Evolutionary conservation across 371 early-diverging fungal species (phyloP).

Genomic region (Mucor lusitanicus): DNA sequence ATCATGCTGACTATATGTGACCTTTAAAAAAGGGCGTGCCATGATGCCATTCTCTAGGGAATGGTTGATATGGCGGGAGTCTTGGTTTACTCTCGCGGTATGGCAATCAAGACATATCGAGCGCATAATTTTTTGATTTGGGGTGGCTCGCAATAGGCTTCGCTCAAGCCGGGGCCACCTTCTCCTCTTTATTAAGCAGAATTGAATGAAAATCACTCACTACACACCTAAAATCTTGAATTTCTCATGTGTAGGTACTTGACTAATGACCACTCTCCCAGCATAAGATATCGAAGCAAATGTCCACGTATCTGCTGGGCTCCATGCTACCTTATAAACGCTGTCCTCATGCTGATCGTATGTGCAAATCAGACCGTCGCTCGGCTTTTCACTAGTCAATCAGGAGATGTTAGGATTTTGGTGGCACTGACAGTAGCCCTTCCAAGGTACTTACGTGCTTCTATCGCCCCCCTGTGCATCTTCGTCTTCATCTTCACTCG

Average conservation of each 20-base stretch:
- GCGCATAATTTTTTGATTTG: constrained; percentile 55
- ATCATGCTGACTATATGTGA: background rate
- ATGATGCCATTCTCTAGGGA: constrained; percentile 13
- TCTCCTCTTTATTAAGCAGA: constrained; percentile 3
- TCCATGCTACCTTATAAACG: constrained; percentile 90
- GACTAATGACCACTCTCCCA: constrained; percentile 87
- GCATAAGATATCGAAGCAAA: constrained; percentile 94
- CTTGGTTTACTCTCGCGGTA: constrained; percentile 47
- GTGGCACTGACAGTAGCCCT: too few relatives aligned
- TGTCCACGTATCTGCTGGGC: constrained; percentile 88
- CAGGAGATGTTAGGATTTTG: too few relatives aligned
- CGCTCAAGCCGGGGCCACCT: constrained; percentile 51
- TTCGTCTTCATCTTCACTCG: constrained; percentile 28
- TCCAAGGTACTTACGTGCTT: constrained; percentile 4
- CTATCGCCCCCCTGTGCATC: constrained; percentile 2
- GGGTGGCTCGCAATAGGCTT: constrained; percentile 43
- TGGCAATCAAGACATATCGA: constrained; percentile 64
- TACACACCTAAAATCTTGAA: constrained; percentile 80
- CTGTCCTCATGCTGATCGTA: constrained; percentile 94
- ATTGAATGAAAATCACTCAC: constrained; percentile 20
- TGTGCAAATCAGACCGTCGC: constrained; percentile 80
- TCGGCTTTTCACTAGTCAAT: constrained; percentile 47
- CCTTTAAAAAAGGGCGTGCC: constrained; percentile 54
- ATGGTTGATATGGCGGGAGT: constrained; percentile 42
- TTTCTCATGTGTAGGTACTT: constrained; percentile 86